Evolutionary conservation across 2,329 filamentous ascomycete genomes (phyloP).

Genomic region (Geosmithia morbida): DNA sequence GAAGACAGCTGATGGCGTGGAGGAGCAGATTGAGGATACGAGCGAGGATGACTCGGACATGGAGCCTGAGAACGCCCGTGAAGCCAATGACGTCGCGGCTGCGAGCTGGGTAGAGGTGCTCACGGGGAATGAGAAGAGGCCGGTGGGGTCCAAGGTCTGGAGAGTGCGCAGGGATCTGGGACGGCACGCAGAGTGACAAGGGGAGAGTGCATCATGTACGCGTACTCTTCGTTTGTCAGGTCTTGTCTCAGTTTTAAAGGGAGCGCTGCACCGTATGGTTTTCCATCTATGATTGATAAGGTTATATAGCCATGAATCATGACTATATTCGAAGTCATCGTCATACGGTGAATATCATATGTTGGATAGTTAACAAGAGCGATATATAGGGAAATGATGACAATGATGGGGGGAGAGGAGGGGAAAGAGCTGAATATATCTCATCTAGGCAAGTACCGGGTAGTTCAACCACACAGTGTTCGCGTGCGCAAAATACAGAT

Average conservation of each 20-base stretch:
- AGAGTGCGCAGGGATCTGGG: constrained; percentile 50
- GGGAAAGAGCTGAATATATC: too few species aligned
- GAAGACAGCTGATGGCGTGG: constrained; percentile 12
- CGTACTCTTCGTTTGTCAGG: too few species aligned
- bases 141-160: constrained; percentile 46
- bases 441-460: neutral
- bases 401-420: too few species aligned
- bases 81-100: constrained; percentile 11
- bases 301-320: too few species aligned
- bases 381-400: too few species aligned
- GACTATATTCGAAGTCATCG: too few species aligned
- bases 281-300: too few species aligned
- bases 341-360: too few species aligned
- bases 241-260: too few species aligned
- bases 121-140: constrained; percentile 37
- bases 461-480: neutral
- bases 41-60: constrained; percentile 16
- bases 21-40: constrained; percentile 17
- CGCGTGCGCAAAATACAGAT: neutral
- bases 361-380: too few species aligned
- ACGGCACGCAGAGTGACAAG: constrained; percentile 7
- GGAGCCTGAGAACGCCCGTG: constrained; percentile 11
- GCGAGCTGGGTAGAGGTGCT: constrained; percentile 47
- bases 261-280: too few species aligned
- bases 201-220: too few species aligned